Base-by-base conservation (phyloP, 1,139 yeast genomes). In the Blastobotrys illinoisensis region DNA sequence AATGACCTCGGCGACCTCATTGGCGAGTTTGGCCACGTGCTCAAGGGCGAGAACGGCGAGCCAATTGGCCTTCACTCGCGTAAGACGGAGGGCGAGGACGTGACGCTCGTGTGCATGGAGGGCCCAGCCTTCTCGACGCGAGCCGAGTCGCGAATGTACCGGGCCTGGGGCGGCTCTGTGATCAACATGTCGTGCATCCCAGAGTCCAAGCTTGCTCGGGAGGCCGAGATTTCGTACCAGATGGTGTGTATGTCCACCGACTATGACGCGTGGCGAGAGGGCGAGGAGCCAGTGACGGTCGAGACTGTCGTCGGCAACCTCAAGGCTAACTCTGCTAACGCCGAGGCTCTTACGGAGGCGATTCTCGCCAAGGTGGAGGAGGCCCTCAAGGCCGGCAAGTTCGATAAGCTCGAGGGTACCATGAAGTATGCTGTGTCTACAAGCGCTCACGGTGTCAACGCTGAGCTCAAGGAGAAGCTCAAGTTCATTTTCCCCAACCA, bases 211-310 rank as follows among this genome's bases (percentile, higher is more conserved):
- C 79, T 93, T 62, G 99, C 99, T 9, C 83, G 95, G 68, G 99
- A 93, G 74, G 97, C 98, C 40, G 99, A 93, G 72, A 86, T 93
- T 61, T 80, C 96, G 40, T 93, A 95, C 73, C 98, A 91, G 72
- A 93, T 93, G 97, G 81, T 93, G 60, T 93, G 99, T 74, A 95
- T 93, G 99, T 86, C 96, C 1, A 93, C 99, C 16, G 99, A 95
- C 72, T 93, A 95, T 72, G 99, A 93, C 69, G 96, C 99, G 20
- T 93, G 99, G 99, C 87, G 90, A 68, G 96, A 87, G 65, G 83
- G 81, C 56, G 97, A 85, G 68, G 98, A 91, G 65, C 95, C 98
- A 1, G 99, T 93, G 49, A 91, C 98, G 11, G 98, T 95, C 16
- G 97, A 91, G 73, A 87, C 96, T 5, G 97, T 93, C 48, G 91